Evolutionary conservation across 2,329 filamentous ascomycete genomes (phyloP).

Genomic region (Hymenoscyphus scutula): DNA sequence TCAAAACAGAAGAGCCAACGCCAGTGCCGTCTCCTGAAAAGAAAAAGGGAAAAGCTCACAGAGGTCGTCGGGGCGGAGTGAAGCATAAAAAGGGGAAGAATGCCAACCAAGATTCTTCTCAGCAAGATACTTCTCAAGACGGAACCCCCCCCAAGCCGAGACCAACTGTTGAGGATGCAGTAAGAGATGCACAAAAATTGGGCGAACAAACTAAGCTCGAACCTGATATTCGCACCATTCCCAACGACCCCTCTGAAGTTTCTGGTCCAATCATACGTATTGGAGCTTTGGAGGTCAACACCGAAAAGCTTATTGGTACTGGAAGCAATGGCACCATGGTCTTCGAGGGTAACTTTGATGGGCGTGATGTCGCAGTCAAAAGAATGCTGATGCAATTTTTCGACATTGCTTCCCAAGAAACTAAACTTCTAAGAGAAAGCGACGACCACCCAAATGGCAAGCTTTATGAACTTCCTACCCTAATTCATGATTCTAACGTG

Average conservation of each 20-base stretch:
- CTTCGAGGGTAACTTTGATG: slow-evolving; percentile 91
- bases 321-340: slow-evolving; percentile 98
- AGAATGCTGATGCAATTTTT: slow-evolving; percentile 95
- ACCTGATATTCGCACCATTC: slow-evolving; percentile 58
- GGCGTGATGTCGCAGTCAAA: slow-evolving; percentile 91
- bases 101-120: slow-evolving; percentile 14
- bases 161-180: slow-evolving; percentile 57
- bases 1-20: slow-evolving; percentile 16
- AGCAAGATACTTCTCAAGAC: slow-evolving; percentile 36
- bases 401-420: slow-evolving; percentile 92
- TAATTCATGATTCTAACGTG: slow-evolving; percentile 29
- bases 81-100: slow-evolving; percentile 59
- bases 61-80: slow-evolving; percentile 69
- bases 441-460: slow-evolving; percentile 87
- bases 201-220: slow-evolving; percentile 53
- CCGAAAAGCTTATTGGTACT: slow-evolving; percentile 63
- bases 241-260: slow-evolving; percentile 57
- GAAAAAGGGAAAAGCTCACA: slow-evolving; percentile 63
- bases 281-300: slow-evolving; percentile 63
- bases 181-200: slow-evolving; percentile 57
- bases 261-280: slow-evolving; percentile 59
- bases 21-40: slow-evolving; percentile 43
- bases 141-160: slow-evolving; percentile 37
- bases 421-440: slow-evolving; percentile 83
- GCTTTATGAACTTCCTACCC: slow-evolving; percentile 19